A percentile compares a stretch with the other conserved stretches of the same genome.
Evolutionary conservation across 2,329 filamentous ascomycete genomes (phyloP).

Genomic region (Aspergillus thermomutatus): DNA sequence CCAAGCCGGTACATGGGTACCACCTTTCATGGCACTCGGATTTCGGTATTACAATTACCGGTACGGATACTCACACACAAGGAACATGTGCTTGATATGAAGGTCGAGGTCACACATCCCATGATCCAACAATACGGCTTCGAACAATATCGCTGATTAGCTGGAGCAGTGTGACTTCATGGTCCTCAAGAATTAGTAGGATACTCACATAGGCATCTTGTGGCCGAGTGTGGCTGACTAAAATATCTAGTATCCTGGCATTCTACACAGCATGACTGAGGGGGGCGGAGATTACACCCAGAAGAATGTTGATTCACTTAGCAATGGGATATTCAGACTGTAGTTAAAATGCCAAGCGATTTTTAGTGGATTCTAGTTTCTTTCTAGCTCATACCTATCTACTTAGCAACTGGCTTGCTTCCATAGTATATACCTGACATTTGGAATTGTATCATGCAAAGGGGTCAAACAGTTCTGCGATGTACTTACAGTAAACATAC

Average conservation of each 20-base stretch:
- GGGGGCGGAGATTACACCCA: not conserved
- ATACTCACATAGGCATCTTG: not conserved
- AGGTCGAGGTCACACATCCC: not conserved
- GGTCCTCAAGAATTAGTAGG: not conserved
- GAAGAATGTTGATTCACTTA: constrained; percentile 1
- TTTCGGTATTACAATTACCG: not conserved
- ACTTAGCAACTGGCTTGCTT: not conserved
- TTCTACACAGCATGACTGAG: constrained; percentile 18
- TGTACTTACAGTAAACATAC: not conserved
- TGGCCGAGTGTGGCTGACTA: not conserved
- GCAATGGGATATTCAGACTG: not conserved
- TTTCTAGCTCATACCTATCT: not conserved
- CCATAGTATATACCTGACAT: not conserved
- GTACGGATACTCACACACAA: not conserved
- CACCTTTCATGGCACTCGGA: not conserved
- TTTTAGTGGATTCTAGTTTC: not conserved
- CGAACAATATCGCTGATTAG: not conserved
- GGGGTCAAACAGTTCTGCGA: not conserved
- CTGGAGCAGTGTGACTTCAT: not conserved
- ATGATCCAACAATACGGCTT: not conserved
- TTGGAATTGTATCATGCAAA: not conserved
- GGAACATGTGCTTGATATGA: not conserved
- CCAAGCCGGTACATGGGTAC: not conserved
- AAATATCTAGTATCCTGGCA: constrained; percentile 5
- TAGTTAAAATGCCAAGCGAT: not conserved